Evolutionary conservation across 164 flowering plant species (phyloP), one percentile per base, ranked within the genome.

Genomic region (Nymphaea thermarum): DNA sequence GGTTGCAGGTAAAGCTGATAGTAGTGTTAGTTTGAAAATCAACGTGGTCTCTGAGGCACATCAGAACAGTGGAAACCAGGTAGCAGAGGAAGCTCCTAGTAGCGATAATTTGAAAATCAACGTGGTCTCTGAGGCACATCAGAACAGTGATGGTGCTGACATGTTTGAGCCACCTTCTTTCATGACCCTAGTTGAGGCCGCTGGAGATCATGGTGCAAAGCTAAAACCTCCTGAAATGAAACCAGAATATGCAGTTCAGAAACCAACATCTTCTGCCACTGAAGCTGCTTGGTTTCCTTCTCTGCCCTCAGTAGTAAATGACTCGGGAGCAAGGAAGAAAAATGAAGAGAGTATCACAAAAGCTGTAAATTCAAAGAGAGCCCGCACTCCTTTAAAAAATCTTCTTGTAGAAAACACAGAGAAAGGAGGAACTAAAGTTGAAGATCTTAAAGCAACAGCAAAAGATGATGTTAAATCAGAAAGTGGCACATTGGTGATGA

Each of bases 261-360:
- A 69, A 65, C 71, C 71, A 15, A 67, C 72, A 0, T 66, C 82
- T 62, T 72, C 73, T 41, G 60, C 81, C 69, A 64, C 68, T 44
- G 78, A 82, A 71, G 74, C 78, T 57, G 88, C 78, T 14, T 85
- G 85, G 88, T 81, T 85, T 71, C 88, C 94, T 41, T 80, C 88
- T 43, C 65, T 79, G 5, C 63, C 82, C 16, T 61, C 79, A 61
- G 84, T 71, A 4, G 69, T 60, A 7, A 81, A 80, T 62, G 91
- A 87, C 59, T 80, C 88, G 2, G 71, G 65, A 70, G 90, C 91
- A 43, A 82, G 87, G 71, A 85, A 85, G 76, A 87, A 84, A 77
- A 88, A 86, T 36, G 90, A 87, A 75, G 93, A 89, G 72, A 80
- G 79, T 16, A 83, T 86, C 45, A 88, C 83, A 45, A 86, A 84